phyloP scores from a whole-genome alignment of 1,284 basidiomycete species.

The Mycena citricolor region DNA sequence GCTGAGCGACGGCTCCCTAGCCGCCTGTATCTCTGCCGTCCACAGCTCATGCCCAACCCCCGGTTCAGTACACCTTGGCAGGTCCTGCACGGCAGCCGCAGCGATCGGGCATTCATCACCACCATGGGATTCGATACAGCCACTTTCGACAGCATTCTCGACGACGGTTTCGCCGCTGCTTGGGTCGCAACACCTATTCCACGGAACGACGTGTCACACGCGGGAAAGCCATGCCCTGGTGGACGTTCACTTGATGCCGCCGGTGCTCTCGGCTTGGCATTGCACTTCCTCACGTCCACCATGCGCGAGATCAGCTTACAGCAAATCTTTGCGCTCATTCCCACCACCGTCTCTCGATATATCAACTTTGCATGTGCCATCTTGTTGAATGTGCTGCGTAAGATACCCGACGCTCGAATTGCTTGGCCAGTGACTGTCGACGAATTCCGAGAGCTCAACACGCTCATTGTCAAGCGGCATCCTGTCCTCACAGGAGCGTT shows the following conservation, averaged over 20 bases:
- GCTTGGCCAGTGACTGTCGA: constrained; percentile 31
- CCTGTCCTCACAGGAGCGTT: constrained; percentile 41
- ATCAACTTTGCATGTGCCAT: constrained; percentile 3
- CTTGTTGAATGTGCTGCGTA: constrained; percentile 25
- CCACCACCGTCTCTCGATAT: constrained; percentile 32
- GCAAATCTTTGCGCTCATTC: constrained; percentile 32
- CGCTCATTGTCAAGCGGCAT: constrained; percentile 36
- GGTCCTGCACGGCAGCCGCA: constrained; percentile 28
- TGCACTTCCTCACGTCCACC: constrained; percentile 41
- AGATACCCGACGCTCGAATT: constrained; percentile 32
- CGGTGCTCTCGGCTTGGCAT: constrained; percentile 44
- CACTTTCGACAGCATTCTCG: constrained; percentile 39
- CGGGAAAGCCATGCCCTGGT: constrained; percentile 31
- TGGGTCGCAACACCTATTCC: constrained; percentile 41
- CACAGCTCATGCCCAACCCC: constrained; percentile 37
- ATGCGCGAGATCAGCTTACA: constrained; percentile 9
- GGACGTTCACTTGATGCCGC: constrained; percentile 43
- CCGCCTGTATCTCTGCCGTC: constrained; percentile 30
- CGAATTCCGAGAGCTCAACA: constrained; percentile 32
- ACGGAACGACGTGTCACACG: constrained; percentile 29
- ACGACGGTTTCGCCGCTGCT: constrained; percentile 31
- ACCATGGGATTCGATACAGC: constrained; percentile 46
- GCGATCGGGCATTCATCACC: constrained; percentile 45
- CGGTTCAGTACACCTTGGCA: constrained; percentile 38
- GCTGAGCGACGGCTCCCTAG: constrained; percentile 3